phyloP scores from a whole-genome alignment of 2,329 filamentous ascomycete genomes.

The Domatiomyces catenatus region DNA sequence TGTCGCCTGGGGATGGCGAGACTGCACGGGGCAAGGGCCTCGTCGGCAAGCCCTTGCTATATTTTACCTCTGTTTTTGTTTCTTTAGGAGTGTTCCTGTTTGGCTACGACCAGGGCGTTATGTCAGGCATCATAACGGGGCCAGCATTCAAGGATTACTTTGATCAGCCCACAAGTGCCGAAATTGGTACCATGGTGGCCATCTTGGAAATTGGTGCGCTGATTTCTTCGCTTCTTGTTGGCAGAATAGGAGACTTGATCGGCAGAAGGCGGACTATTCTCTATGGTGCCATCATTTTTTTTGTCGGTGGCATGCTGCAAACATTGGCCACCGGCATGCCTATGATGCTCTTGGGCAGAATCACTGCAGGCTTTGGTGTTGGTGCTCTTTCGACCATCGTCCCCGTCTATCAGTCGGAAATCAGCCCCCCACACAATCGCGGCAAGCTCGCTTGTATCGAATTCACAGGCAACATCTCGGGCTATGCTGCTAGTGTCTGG shows the following conservation, averaged over 20 bases:
- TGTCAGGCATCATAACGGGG: constrained; percentile 59
- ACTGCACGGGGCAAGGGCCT: constrained; percentile 70
- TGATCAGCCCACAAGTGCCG: constrained; percentile 66
- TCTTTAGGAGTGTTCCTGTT: constrained; percentile 50
- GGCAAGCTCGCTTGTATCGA: constrained; percentile 95
- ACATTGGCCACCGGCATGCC: constrained; percentile 66
- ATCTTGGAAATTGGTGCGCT: constrained; percentile 91
- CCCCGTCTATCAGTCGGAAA: constrained; percentile 86
- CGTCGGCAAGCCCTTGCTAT: constrained; percentile 90
- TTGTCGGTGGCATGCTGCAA: constrained; percentile 70
- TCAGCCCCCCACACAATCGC: constrained; percentile 88
- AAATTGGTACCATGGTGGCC: constrained; percentile 94
- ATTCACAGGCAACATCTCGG: constrained; percentile 91
- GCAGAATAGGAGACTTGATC: constrained; percentile 78
- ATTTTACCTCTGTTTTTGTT: constrained; percentile 76
- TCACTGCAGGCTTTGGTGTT: constrained; percentile 72
- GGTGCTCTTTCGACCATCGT: constrained; percentile 84
- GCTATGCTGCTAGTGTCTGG: constrained; percentile 94
- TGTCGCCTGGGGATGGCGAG: constrained; percentile 57
- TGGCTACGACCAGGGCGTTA: constrained; percentile 50
- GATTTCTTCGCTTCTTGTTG: constrained; percentile 72
- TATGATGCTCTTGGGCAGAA: constrained; percentile 73
- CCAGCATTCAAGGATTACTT: constrained; percentile 85
- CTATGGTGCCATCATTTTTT: constrained; percentile 82
- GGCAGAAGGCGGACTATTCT: constrained; percentile 80